These are phyloP conservation scores for Trichoderma sp. DNA, from an alignment of 2,329 filamentous ascomycete species.

Conservation along the genomic window DNA sequence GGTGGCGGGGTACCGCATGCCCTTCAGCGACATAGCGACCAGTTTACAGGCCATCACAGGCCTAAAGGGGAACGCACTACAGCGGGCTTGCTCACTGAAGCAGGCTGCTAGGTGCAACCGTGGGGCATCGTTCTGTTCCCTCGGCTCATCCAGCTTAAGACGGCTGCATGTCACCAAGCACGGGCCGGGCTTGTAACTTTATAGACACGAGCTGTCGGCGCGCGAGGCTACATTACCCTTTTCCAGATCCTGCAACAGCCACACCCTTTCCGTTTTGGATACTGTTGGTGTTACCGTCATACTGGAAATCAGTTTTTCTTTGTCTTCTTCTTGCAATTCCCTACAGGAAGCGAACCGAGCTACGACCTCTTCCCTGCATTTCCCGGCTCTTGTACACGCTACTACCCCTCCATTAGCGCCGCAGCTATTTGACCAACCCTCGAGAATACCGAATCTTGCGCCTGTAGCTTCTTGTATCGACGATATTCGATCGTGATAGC, in stretches of 20 bases:
- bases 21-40: neutral
- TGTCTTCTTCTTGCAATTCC: neutral
- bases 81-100: neutral
- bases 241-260: neutral
- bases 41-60: neutral
- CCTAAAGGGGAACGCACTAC: neutral
- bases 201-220: neutral
- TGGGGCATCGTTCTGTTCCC: constrained; percentile 1
- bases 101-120: neutral
- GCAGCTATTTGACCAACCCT: neutral
- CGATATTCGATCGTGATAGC: constrained; percentile 23
- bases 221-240: neutral
- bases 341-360: neutral
- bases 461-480: constrained; percentile 17
- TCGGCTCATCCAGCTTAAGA: constrained; percentile 1
- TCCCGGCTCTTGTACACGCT: neutral
- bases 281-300: neutral
- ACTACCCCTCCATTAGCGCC: constrained; percentile 15
- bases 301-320: neutral
- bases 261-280: neutral
- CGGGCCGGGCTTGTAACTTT: neutral
- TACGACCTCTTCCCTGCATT: neutral
- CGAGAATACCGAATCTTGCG: constrained; percentile 21
- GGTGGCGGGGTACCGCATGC: neutral
- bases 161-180: constrained; percentile 14